phyloP scores from a whole-genome alignment of 1,284 basidiomycete genomes.

The Puccinia horiana region DNA sequence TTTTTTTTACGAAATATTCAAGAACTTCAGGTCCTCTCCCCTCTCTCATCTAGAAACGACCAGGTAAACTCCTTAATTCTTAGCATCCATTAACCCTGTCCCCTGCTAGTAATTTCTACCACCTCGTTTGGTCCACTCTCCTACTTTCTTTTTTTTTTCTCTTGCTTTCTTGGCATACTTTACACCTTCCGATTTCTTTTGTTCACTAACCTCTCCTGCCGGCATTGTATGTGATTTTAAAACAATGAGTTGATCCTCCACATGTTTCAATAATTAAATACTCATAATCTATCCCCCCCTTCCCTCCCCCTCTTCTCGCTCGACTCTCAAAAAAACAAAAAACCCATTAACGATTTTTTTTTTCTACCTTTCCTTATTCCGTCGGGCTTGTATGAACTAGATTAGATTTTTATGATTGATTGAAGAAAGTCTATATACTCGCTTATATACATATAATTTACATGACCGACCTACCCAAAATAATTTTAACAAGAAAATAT shows the following conservation, averaged over 20 bases:
- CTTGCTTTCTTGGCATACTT: neutral
- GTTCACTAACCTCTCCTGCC: neutral
- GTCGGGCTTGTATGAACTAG: slow-evolving; percentile 14
- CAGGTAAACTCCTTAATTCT: neutral
- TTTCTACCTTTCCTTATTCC: neutral
- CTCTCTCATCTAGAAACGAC: neutral
- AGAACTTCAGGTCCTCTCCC: neutral
- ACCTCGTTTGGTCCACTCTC: neutral
- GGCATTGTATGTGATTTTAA: neutral
- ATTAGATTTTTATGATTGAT: neutral
- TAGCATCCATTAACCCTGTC: neutral
- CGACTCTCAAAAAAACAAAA: neutral
- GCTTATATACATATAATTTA: neutral
- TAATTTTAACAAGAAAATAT: no score
- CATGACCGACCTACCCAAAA: no score
- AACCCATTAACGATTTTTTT: neutral
- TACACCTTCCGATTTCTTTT: neutral
- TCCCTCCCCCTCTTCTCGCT: neutral
- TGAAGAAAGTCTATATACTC: neutral
- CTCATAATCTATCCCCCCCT: neutral
- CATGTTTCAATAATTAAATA: neutral
- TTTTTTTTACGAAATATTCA: no score
- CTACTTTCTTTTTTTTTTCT: neutral
- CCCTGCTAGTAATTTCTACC: neutral
- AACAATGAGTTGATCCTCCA: neutral